These are phyloP conservation scores for Canna indica DNA, from an alignment of 176 grass and related monocot species.

Conservation along the genomic window DNA sequence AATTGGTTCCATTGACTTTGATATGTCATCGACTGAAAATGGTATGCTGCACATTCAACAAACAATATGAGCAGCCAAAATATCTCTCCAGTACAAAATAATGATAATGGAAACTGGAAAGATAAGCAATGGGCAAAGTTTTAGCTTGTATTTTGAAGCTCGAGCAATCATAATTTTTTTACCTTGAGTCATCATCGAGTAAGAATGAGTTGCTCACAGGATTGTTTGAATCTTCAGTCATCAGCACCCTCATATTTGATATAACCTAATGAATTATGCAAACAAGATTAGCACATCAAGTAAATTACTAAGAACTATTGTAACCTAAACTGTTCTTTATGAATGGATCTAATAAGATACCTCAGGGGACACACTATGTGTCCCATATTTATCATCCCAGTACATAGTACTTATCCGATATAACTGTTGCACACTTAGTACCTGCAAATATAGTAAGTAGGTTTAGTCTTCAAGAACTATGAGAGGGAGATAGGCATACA, in stretches of 20 bases:
- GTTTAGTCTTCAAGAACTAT: constrained; percentile 23
- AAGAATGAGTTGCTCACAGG: constrained; percentile 96
- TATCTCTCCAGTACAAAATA: neutral
- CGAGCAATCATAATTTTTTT: constrained; percentile 22
- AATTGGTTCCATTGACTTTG: constrained; percentile 45
- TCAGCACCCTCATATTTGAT: constrained; percentile 94
- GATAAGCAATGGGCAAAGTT: neutral
- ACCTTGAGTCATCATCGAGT: constrained; percentile 97
- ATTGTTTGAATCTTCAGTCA: constrained; percentile 97
- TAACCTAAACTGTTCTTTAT: neutral
- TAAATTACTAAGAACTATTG: neutral
- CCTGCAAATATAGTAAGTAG: constrained; percentile 37
- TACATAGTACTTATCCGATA: constrained; percentile 99
- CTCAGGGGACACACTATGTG: constrained; percentile 88
- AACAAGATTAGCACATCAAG: constrained; percentile 13
- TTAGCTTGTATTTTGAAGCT: neutral
- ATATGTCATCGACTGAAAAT: constrained; percentile 52
- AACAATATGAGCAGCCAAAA: constrained; percentile 9
- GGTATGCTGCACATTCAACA: constrained; percentile 35
- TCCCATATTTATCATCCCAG: constrained; percentile 99
- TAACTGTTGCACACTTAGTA: constrained; percentile 94
- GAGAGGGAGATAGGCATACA: neutral
- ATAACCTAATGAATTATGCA: constrained; percentile 50
- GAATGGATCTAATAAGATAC: constrained; percentile 28
- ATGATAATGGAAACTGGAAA: constrained; percentile 4